Base-by-base conservation (phyloP, 2,329 filamentous ascomycete species). In the Fusarium euwallaceae region DNA sequence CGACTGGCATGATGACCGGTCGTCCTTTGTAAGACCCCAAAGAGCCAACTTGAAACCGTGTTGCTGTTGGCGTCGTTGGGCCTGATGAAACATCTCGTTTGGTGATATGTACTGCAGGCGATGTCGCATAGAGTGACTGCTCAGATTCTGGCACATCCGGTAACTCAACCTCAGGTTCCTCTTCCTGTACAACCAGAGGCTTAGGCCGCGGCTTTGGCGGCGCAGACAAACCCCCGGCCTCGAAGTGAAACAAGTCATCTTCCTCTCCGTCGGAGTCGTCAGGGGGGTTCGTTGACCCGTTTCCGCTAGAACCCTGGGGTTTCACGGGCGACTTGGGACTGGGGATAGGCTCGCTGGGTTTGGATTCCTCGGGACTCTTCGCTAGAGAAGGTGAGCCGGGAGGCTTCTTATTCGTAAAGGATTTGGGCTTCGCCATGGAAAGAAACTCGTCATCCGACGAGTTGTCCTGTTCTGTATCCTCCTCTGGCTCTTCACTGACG, bases 21-120 rank as follows among this genome's bases (percentile, higher is more conserved):
- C 84, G 84, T 51, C 88, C 88, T 75, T 86, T 88, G 74, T 88
- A 89, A n/a, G 88, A 90, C 4, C 88, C 88, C 16, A 88, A 79
- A 8, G 86, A 87, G 20, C 84, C 83, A 24, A 82, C 78, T 51
- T 83, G 79, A 62, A 82, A 82, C 55, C 81, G 82, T 58, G 82
- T 75, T 6, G 75, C 75, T 4, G 82, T 79, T 12, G 82, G 78
- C n/a, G 80, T 79, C 59, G 82, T 76, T 48, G 77, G 80, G 29
- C 71, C 80, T 41, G 71, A 74, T n/a, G 76, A 62, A 27, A 72
- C 67, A 45, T 77, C 69, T 29, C 78, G 77, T 64, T 80, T 82
- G 56, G 78, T 70, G 39, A 87, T 85, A 16, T 84, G 74, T 60
- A 88, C 81, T n/a, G 84, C 83, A 1, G 85, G 85, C 2, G 86